Conservation (phyloP, 257 asterid genomes). For the Solanum virginianum region DNA sequence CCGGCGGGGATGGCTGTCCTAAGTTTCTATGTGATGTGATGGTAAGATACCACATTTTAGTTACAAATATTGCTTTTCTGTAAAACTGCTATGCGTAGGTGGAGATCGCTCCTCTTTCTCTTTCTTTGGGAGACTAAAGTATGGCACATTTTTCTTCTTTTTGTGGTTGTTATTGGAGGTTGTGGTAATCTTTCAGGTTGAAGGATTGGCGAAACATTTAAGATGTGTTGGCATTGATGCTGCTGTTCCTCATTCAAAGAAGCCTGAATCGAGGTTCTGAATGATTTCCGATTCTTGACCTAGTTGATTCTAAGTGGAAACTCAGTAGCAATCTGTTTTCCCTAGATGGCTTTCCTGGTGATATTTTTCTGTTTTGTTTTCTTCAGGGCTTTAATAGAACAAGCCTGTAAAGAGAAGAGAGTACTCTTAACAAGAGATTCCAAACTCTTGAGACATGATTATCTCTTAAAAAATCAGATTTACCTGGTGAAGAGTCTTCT, state of each 20-base stretch:
- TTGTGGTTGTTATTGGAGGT: background rate
- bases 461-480: slow-evolving; percentile 67
- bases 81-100: background rate
- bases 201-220: slow-evolving; percentile 91
- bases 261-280: slow-evolving; percentile 71
- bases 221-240: slow-evolving; percentile 98
- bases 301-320: background rate
- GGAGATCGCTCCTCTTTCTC: background rate
- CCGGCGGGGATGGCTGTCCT: slow-evolving; percentile 81
- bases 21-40: slow-evolving; percentile 92
- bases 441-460: slow-evolving; percentile 70
- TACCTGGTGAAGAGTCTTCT: slow-evolving; percentile 65
- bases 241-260: slow-evolving; percentile 63
- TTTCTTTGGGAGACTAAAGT: background rate
- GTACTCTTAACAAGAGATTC: slow-evolving; percentile 85
- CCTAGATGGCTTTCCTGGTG: background rate
- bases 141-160: background rate
- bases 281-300: background rate
- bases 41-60: slow-evolving; percentile 25
- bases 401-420: slow-evolving; percentile 70
- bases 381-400: slow-evolving; percentile 70
- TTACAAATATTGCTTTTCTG: background rate
- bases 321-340: background rate
- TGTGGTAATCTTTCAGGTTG: slow-evolving; percentile 38
- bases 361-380: background rate